These are phyloP conservation scores for Ogataea trehaloabstinens DNA, from an alignment of 805 yeast species.

Conservation along the genomic window DNA sequence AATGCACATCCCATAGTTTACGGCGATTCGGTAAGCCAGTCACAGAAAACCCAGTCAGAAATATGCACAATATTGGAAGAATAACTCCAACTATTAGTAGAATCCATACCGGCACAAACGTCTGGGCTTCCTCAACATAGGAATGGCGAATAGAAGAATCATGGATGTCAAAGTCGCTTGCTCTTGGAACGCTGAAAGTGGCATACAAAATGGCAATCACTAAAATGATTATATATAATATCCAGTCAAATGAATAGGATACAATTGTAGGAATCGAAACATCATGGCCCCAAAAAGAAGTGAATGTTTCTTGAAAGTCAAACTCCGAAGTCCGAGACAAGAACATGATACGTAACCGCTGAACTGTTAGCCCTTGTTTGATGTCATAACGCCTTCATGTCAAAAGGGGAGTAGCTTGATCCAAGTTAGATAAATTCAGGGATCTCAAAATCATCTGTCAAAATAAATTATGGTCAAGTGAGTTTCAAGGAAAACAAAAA, in stretches of 20 bases:
- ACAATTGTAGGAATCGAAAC: constrained; percentile 29
- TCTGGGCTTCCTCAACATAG: constrained; percentile 33
- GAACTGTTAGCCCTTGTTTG: neutral
- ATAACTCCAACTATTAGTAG: constrained; percentile 31
- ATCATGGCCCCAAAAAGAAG: constrained; percentile 22
- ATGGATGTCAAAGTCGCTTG: constrained; percentile 38
- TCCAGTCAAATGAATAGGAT: constrained; percentile 34
- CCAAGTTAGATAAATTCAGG: too few species aligned
- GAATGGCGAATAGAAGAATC: constrained; percentile 34
- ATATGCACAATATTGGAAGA: constrained; percentile 33
- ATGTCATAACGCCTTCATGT: neutral
- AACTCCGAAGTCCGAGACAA: constrained; percentile 19
- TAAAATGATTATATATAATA: constrained; percentile 24
- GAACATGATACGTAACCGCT: constrained; percentile 12
- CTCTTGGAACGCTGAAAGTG: constrained; percentile 33
- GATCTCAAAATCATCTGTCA: too few species aligned
- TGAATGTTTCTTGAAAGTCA: constrained; percentile 26
- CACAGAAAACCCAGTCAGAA: constrained; percentile 18
- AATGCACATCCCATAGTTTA: constrained; percentile 42
- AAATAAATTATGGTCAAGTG: too few species aligned
- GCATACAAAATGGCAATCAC: constrained; percentile 32
- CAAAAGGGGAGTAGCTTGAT: too few species aligned
- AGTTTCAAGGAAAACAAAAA: too few species aligned
- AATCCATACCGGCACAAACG: constrained; percentile 32
- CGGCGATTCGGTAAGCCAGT: constrained; percentile 20